Evolutionary conservation across 768 basidiomycete species (phyloP), one percentile per base, ranked within the genome.

Genomic region (Tylopilus cervinicoccineus): DNA sequence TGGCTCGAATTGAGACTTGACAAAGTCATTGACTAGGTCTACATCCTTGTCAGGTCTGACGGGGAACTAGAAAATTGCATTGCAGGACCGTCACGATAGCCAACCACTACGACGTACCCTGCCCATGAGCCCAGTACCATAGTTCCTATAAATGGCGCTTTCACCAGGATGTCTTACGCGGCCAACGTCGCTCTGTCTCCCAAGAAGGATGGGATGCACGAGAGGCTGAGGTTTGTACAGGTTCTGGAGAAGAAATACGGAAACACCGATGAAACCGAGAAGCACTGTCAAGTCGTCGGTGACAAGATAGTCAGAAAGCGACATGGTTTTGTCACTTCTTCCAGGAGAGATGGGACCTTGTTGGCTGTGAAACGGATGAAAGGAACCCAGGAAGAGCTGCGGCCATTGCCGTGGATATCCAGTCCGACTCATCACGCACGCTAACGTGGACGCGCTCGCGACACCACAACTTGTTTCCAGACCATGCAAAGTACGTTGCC

Each of bases 171-270:
- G 84, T 45, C 93, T 74, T 4, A 93, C 89, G 42, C 84, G 76
- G 12, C 83, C 84, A 23, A 86, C 86, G 65, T 96, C 94, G 57
- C 90, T 91, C 75, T 97, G 93, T 42, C 92, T 74, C 7, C 93
- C 93, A 1, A 97, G 78, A 9, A 95, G 76, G 55, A 97, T 87
- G n/a, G 93, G 93, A 60, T 96, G 93, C 0, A 94, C 92, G 36
- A 94, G 79, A 2, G 86, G 84, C 56, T 87, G 86, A 4, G 86
- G 87, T 56, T 79, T 88, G 70, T 89, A 88, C 51, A 88, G 70
- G 63, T 82, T 89, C 60, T 83, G 83, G 37, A 90, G 72, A 27
- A 89, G 74, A 62, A 88, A 89, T 32, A 88, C 77, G 9, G 86
- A 86, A 3, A 83, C 85, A 5, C 82, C 81, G 29, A 86, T 83